These are phyloP conservation scores for Cyclotella atomus DNA, from an alignment of 108 stramenopile genomes.

Conservation along the genomic window DNA sequence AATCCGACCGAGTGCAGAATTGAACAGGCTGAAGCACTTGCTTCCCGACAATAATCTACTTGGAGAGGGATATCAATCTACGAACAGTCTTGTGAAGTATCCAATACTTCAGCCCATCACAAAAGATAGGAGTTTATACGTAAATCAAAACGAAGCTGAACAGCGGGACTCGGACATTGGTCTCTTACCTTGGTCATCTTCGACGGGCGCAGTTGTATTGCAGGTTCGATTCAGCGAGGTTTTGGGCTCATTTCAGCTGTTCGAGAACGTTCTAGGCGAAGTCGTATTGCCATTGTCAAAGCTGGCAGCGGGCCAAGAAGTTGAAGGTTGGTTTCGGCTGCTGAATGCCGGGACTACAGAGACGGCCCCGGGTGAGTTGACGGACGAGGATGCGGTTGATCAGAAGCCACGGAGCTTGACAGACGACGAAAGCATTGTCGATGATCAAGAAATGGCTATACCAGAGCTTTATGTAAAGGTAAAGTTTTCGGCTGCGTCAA, in stretches of 20 bases:
- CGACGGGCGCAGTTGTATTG: constrained; percentile 68
- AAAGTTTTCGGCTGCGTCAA: constrained; percentile 27
- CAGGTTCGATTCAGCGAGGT: constrained; percentile 74
- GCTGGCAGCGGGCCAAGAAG: constrained; percentile 54
- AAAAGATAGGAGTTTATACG: constrained; percentile 16
- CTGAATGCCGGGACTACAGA: constrained; percentile 60
- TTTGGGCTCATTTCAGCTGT: constrained; percentile 57
- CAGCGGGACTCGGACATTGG: constrained; percentile 1
- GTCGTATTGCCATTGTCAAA: constrained; percentile 75
- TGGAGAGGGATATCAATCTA: constrained; percentile 6
- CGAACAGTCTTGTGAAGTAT: constrained; percentile 36
- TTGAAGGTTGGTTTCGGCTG: constrained; percentile 81
- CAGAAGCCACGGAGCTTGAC: constrained; percentile 34
- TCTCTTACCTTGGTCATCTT: constrained; percentile 67
- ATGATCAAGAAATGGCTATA: constrained; percentile 1
- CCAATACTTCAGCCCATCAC: constrained; percentile 69
- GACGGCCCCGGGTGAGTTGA: constrained; percentile 36
- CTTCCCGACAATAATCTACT: constrained; percentile 53
- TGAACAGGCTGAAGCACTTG: constrained; percentile 64
- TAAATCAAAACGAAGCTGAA: constrained; percentile 9
- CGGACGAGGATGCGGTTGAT: constrained; percentile 42
- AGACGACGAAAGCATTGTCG: constrained; percentile 30
- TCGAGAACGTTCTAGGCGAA: constrained; percentile 76
- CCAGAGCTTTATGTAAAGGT: constrained; percentile 51
- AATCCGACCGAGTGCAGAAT: constrained; percentile 54